These are phyloP conservation scores for Meyerozyma smithsonii DNA, from an alignment of 1,139 yeast species.

Conservation along the genomic window DNA sequence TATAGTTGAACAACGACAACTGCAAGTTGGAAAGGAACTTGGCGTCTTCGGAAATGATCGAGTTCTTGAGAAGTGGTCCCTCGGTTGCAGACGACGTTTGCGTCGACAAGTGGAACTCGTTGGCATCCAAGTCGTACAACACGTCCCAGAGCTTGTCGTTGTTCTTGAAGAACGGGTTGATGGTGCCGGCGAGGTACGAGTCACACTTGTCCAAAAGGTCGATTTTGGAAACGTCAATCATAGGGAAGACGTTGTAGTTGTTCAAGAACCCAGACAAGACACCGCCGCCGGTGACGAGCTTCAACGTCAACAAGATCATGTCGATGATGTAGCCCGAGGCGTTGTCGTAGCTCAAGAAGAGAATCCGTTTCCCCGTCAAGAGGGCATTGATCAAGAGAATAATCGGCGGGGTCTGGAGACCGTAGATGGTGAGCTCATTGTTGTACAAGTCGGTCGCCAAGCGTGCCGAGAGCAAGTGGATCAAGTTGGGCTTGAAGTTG, in stretches of 20 bases:
- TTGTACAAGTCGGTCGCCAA: conserved; percentile 26
- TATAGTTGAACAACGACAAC: conserved; percentile 39
- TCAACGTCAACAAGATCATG: conserved; percentile 48
- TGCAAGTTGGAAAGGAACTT: conserved; percentile 42
- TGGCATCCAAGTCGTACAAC: conserved; percentile 51
- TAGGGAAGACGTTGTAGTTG: conserved; percentile 52
- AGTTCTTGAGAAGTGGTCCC: conserved; percentile 8
- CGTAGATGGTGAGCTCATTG: conserved; percentile 47
- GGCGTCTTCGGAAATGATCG: conserved; percentile 46
- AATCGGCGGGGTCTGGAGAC: conserved; percentile 55
- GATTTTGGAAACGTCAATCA: conserved; percentile 57
- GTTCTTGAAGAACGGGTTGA: conserved; percentile 59
- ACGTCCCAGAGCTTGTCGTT: conserved; percentile 59
- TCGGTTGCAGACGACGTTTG: conserved; percentile 8
- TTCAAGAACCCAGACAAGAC: conserved; percentile 46
- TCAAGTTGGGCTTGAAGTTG: conserved; percentile 39
- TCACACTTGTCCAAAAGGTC: conserved; percentile 50
- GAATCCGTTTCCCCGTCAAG: conserved; percentile 51
- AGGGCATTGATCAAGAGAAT: conserved; percentile 50
- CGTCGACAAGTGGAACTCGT: conserved; percentile 34
- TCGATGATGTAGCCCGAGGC: conserved; percentile 55
- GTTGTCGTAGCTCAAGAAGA: conserved; percentile 52
- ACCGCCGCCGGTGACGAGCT: conserved; percentile 57
- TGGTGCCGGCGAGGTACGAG: conserved; percentile 62
- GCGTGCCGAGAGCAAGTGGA: conserved; percentile 32